Evolutionary conservation across 2,329 filamentous ascomycete species (phyloP).

Genomic region (Penicillium sp.): DNA sequence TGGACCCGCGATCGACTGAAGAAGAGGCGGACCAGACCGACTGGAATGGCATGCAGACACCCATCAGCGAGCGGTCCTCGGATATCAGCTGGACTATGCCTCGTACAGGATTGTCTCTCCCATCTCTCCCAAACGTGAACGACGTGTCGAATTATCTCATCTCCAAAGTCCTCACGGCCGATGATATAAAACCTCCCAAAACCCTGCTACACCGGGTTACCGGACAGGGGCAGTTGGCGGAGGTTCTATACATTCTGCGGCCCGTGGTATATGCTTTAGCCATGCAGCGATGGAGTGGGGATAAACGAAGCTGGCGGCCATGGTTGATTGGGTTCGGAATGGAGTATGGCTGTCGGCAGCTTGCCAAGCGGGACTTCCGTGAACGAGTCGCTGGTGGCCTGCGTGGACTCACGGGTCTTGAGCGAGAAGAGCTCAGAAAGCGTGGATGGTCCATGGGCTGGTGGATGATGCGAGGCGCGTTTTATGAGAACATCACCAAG

Average conservation of each 20-base stretch:
- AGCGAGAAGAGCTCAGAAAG: constrained; percentile 83
- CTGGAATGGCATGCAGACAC: constrained; percentile 47
- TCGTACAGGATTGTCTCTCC: constrained; percentile 80
- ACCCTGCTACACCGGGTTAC: constrained; percentile 70
- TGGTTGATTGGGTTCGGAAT: constrained; percentile 83
- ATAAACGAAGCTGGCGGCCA: constrained; percentile 80
- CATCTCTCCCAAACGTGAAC: constrained; percentile 70
- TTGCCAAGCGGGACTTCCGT: constrained; percentile 63
- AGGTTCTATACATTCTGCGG: constrained; percentile 85
- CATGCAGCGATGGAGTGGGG: constrained; percentile 65
- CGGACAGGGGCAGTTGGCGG: constrained; percentile 74
- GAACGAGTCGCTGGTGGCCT: constrained; percentile 63
- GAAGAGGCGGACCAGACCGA: constrained; percentile 39
- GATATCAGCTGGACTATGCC: constrained; percentile 78
- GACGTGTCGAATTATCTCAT: constrained; percentile 86
- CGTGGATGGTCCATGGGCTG: constrained; percentile 86
- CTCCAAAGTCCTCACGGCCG: constrained; percentile 83
- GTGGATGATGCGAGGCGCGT: constrained; percentile 96
- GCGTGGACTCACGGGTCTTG: constrained; percentile 72
- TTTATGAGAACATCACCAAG: constrained; percentile 85
- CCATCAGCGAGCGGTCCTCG: constrained; percentile 38
- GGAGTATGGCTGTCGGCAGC: constrained; percentile 82
- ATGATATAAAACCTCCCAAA: constrained; percentile 91
- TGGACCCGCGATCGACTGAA: constrained; percentile 59
- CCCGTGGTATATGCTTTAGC: constrained; percentile 82